Evolutionary conservation across 2,329 filamentous ascomycete species (phyloP).

Genomic region (Penicillium corylophilum): DNA sequence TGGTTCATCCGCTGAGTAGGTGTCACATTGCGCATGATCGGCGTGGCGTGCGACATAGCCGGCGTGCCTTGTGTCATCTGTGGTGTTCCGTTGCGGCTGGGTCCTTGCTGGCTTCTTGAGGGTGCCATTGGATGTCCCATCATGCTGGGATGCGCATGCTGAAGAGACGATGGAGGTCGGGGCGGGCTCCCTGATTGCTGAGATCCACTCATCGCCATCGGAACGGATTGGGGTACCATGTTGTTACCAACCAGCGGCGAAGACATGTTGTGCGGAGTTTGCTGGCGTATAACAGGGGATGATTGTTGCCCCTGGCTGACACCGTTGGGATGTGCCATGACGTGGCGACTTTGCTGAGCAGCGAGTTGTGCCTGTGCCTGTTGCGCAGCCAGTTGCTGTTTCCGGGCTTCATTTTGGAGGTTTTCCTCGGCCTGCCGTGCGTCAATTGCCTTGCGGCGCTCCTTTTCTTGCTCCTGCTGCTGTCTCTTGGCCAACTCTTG

Average conservation of each 20-base stretch:
- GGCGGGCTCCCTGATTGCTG: conserved; percentile 49
- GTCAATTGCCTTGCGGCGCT: conserved; percentile 47
- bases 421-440: conserved; percentile 47
- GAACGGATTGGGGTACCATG: conserved; percentile 41
- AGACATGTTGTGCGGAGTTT: conserved; percentile 47
- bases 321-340: conserved; percentile 46
- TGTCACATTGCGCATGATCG: conserved; percentile 49
- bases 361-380: conserved; percentile 46
- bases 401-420: conserved; percentile 40
- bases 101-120: conserved; percentile 47
- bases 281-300: conserved; percentile 49
- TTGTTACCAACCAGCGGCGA: conserved; percentile 45
- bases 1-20: conserved; percentile 48
- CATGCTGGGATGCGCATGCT: conserved; percentile 48
- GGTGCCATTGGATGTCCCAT: conserved; percentile 48
- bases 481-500: conserved; percentile 51
- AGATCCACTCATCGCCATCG: conserved; percentile 47
- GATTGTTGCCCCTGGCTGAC: conserved; percentile 45
- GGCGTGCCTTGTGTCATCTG: conserved; percentile 49
- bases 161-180: conserved; percentile 46
- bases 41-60: conserved; percentile 48
- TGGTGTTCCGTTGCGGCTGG: conserved; percentile 49
- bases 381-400: conserved; percentile 45
- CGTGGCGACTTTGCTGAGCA: conserved; percentile 51
- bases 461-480: conserved; percentile 49